Evolutionary conservation across 306 rosid species (phyloP).

Genomic region (Sechiopsis laciniata): DNA sequence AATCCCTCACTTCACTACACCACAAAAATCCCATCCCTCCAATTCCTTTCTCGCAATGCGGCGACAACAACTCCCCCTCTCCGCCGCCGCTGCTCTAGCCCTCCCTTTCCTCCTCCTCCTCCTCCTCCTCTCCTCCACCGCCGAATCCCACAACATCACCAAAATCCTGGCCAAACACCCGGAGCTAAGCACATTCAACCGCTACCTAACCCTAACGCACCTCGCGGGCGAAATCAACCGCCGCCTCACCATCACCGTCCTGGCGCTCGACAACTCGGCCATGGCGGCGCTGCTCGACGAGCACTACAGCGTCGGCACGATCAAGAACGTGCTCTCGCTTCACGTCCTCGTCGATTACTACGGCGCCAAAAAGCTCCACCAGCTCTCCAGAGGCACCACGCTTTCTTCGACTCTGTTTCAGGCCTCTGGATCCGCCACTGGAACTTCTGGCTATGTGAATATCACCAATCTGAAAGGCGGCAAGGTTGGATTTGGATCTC

Average conservation of each 20-base stretch:
- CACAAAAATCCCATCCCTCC: background rate
- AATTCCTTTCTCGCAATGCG: background rate
- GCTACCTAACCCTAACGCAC: constrained; percentile 80
- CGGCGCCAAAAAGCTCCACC: constrained; percentile 84
- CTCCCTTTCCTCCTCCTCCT: too few relatives aligned
- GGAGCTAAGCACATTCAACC: constrained; percentile 71
- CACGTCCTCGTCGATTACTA: constrained; percentile 84
- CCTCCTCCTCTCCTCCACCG: constrained; percentile 15
- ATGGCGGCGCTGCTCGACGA: constrained; percentile 62
- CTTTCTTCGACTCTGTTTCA: constrained; percentile 66
- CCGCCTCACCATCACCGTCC: constrained; percentile 85
- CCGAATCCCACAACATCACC: constrained; percentile 62
- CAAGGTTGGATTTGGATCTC: constrained; percentile 66
- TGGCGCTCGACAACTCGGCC: constrained; percentile 77
- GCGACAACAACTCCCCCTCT: background rate
- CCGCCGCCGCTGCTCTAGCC: constrained; percentile 16
- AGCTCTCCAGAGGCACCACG: constrained; percentile 61
- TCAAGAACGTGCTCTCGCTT: constrained; percentile 78
- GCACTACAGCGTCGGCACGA: constrained; percentile 49
- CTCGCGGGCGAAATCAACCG: constrained; percentile 89
- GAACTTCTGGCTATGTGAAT: constrained; percentile 81
- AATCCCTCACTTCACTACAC: background rate
- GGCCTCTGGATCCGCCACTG: constrained; percentile 66
- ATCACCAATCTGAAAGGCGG: constrained; percentile 74
- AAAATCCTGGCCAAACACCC: constrained; percentile 64